A percentile compares a stretch with the other conserved stretches of the same genome.
Conservation (phyloP, 2,329 filamentous ascomycete species). For the Ophiostoma quercus region DNA sequence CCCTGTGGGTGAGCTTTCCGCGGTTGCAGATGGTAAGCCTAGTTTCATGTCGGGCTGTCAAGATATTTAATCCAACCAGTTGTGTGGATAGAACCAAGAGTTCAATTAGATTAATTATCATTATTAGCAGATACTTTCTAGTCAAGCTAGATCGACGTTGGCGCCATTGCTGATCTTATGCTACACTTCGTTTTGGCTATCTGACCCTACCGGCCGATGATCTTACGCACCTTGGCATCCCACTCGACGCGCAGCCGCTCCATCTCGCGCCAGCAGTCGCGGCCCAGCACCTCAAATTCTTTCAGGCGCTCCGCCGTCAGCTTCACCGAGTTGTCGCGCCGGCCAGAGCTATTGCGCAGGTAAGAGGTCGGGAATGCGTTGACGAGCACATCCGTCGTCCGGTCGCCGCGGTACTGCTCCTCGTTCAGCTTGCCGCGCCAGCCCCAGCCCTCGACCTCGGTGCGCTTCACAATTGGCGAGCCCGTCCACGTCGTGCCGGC, state of each 20-base stretch:
- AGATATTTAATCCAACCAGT: too few relatives aligned
- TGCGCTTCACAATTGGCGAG: slow-evolving; percentile 59
- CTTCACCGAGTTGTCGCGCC: slow-evolving; percentile 54
- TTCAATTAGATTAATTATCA: too few relatives aligned
- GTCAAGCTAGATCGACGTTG: too few relatives aligned
- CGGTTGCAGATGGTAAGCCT: too few relatives aligned
- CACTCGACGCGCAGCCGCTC: slow-evolving; percentile 63
- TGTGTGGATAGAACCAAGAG: too few relatives aligned
- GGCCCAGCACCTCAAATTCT: slow-evolving; percentile 59
- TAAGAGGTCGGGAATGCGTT: slow-evolving; percentile 11
- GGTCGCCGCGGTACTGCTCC: slow-evolving; percentile 40
- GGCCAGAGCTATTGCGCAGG: slow-evolving; percentile 49
- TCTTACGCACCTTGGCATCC: slow-evolving; percentile 41
- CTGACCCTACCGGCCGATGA: background rate
- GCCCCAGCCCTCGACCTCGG: slow-evolving; percentile 85
- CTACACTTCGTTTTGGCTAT: background rate
- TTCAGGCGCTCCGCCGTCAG: slow-evolving; percentile 56
- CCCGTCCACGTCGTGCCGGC: slow-evolving; percentile 60
- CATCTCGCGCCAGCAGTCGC: slow-evolving; percentile 62
- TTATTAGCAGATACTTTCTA: too few relatives aligned
- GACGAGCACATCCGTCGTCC: slow-evolving; percentile 41
- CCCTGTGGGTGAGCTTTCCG: too few relatives aligned
- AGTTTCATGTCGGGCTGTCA: too few relatives aligned
- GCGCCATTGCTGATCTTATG: background rate
- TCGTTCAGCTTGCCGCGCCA: slow-evolving; percentile 55